Evolutionary conservation across 371 early-diverging fungal species (phyloP).

Genomic region (Mucor racemosus): DNA sequence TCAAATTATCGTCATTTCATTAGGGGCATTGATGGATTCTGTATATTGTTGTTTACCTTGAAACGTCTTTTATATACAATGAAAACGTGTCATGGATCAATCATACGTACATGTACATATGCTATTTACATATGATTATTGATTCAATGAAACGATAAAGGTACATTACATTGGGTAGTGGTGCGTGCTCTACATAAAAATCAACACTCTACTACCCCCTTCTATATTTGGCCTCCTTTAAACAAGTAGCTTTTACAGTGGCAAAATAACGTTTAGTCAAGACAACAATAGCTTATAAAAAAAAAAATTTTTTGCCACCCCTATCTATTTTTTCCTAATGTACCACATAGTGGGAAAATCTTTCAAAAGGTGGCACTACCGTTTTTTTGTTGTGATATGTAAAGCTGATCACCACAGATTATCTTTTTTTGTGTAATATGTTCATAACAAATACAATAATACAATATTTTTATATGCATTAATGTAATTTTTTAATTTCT

Average conservation of each 20-base stretch:
- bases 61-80: neutral
- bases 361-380: neutral
- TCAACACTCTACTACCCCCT: neutral
- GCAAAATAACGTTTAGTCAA: neutral
- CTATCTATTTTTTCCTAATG: neutral
- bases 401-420: neutral
- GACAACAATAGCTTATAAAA: neutral
- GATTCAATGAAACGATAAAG: neutral
- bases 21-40: neutral
- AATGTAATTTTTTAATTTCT: neutral
- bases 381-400: neutral
- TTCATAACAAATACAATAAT: slow-evolving; percentile 5
- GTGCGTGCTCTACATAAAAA: slow-evolving; percentile 3
- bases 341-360: neutral
- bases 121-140: neutral
- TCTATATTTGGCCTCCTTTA: neutral
- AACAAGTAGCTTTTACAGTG: neutral
- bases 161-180: neutral
- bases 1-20: neutral
- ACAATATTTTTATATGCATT: neutral
- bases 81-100: slow-evolving; percentile 1
- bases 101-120: neutral
- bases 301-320: neutral
- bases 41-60: neutral
- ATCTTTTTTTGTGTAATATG: slow-evolving; percentile 1